Base-by-base conservation (phyloP, 2,329 filamentous ascomycete species). In the Grosmannia clavigera region DNA sequence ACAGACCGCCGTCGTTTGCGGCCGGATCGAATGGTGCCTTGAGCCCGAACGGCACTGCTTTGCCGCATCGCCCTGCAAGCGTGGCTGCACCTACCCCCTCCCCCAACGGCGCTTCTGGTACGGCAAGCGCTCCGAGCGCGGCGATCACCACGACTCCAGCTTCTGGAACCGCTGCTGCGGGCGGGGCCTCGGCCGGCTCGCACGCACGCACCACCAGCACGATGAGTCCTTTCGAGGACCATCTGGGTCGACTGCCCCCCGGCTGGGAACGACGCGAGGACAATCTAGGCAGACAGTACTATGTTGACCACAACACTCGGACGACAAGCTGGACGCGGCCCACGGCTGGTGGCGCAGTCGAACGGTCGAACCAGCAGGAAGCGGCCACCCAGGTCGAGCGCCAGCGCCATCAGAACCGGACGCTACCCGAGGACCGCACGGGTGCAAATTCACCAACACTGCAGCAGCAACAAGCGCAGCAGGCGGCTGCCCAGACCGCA, bases 221-320 rank as follows among this genome's bases (percentile, higher is more conserved):
- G 58, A 84, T 95, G 70, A 96, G 91, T 68, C 92, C 92, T 0
- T 99, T 99, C 66, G 92, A 97, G 74, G 94, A 99, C 74, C 84
- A 86, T n/a, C 92, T 96, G 70, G 94, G 94, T 61, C 86, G 92
- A 66, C 75, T 99, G 59, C 94, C 94, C 40, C 85, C 88, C 57
- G 94, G 94, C 40, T 99, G 94, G 92, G 94, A 99, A 75, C 85
- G 94, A 60, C 84, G 94, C 60, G 92, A 97, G 72, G 94, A 99
- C 71, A 94, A 96, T 67, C 74, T 97, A 52, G 92, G 94, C 58
- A 83, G 94, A 68, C 97, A 92, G 27, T 99, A 99, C 71, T 99
- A 97, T 71, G 94, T 99, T 58, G 94, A 99, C 69, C 94, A 97
- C 72, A 97, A 97, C 72, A 96, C 92, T 7, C 82, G 94, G 67